These are phyloP conservation scores for Vigna nakashimae DNA, from an alignment of 306 rosid genomes.

Conservation along the genomic window DNA sequence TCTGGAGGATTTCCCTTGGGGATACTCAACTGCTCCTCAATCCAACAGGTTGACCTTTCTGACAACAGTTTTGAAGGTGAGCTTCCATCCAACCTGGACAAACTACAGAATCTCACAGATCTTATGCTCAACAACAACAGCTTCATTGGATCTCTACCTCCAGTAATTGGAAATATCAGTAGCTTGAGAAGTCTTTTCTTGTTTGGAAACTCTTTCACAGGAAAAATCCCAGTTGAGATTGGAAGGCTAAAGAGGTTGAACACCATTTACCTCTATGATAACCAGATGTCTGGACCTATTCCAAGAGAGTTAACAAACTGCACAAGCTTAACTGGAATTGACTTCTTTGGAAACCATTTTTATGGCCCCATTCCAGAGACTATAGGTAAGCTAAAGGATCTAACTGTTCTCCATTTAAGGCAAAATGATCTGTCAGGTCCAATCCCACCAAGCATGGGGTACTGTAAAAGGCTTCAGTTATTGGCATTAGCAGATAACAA, in stretches of 20 bases:
- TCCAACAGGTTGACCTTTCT: conserved; percentile 80
- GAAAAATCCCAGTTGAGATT: conserved; percentile 69
- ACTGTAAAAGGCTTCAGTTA: conserved; percentile 67
- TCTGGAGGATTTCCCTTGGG: conserved; percentile 69
- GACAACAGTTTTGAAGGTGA: conserved; percentile 71
- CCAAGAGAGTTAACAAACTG: conserved; percentile 76
- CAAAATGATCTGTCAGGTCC: conserved; percentile 80
- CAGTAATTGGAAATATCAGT: conserved; percentile 70
- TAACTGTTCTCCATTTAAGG: conserved; percentile 81
- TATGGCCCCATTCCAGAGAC: conserved; percentile 71
- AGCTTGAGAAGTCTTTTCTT: conserved; percentile 59
- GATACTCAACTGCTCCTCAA: conserved; percentile 64
- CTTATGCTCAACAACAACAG: conserved; percentile 79
- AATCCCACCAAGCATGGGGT: conserved; percentile 80
- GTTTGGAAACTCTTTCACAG: conserved; percentile 70
- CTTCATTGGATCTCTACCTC: conserved; percentile 67
- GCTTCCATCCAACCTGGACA: conserved; percentile 59
- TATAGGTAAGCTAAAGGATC: conserved; percentile 72
- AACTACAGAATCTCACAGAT: conserved; percentile 66
- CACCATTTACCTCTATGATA: conserved; percentile 74
- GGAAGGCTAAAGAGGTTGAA: conserved; percentile 69
- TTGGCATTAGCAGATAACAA: conserved; percentile 87
- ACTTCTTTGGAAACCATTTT: conserved; percentile 85
- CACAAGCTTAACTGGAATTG: conserved; percentile 66
- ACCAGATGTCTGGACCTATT: conserved; percentile 79